Evolutionary conservation across 306 rosid genomes (phyloP).

Genomic region (Lupinus albus): DNA sequence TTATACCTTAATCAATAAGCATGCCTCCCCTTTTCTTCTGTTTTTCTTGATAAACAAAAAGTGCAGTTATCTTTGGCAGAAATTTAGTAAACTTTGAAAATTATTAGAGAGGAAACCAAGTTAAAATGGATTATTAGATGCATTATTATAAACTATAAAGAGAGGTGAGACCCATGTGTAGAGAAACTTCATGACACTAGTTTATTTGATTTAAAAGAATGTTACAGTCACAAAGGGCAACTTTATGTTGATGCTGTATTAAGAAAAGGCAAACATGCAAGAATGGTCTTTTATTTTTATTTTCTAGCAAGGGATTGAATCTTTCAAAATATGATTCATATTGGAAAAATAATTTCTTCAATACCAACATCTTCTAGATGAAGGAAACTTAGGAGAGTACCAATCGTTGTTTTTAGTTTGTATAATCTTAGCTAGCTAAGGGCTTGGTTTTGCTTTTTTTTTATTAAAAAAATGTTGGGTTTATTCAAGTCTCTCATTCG

Average conservation of each 20-base stretch:
- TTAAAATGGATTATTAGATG: background rate
- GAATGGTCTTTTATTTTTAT: background rate
- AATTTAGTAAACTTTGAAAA: constrained; percentile 39
- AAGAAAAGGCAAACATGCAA: constrained; percentile 34
- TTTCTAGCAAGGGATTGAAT: constrained; percentile 10
- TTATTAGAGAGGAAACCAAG: constrained; percentile 21
- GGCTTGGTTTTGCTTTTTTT: constrained; percentile 32
- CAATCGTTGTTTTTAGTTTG: too few relatives aligned
- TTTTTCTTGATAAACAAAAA: constrained; percentile 43
- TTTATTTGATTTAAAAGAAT: constrained; percentile 35
- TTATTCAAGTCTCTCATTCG: too few relatives aligned
- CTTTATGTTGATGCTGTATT: constrained; percentile 40
- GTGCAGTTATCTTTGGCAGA: constrained; percentile 36
- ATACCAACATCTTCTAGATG: constrained; percentile 56
- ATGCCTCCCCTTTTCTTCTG: constrained; percentile 46
- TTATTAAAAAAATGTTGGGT: background rate
- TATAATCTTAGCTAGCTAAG: constrained; percentile 45
- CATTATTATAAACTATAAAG: background rate
- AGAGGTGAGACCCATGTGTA: constrained; percentile 44
- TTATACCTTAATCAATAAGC: constrained; percentile 76
- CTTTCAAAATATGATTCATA: constrained; percentile 33
- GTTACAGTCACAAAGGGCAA: background rate
- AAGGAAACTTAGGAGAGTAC: constrained; percentile 57
- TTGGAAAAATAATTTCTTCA: constrained; percentile 23
- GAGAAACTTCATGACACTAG: constrained; percentile 28